Conservation (phyloP, 148 eudicot species). For the Suaeda aralocaspica region DNA sequence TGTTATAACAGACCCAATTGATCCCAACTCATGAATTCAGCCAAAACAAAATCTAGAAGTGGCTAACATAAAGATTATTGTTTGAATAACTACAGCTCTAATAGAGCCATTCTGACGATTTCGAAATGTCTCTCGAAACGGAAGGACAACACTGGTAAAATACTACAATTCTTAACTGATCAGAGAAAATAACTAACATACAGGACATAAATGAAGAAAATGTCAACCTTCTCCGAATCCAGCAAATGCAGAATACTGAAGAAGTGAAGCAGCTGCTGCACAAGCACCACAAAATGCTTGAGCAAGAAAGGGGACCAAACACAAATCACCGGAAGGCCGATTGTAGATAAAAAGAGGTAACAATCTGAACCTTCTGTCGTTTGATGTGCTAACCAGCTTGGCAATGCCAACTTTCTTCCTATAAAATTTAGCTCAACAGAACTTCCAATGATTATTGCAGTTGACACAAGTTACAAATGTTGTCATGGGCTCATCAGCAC, state of each 20-base stretch:
- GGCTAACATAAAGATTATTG: not conserved
- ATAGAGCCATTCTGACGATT: constrained; percentile 3
- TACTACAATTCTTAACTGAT: not conserved
- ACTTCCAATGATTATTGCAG: constrained; percentile 76
- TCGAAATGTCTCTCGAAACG: not conserved
- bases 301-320: not conserved
- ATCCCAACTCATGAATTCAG: not conserved
- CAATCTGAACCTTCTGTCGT: not conserved
- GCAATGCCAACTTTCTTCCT: not conserved
- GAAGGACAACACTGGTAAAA: not conserved
- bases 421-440: constrained; percentile 34
- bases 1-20: not conserved
- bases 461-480: constrained; percentile 70
- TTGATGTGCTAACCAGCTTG: not conserved
- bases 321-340: not conserved
- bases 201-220: not conserved
- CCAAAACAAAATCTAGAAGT: not conserved
- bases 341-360: not conserved
- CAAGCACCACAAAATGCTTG: not conserved
- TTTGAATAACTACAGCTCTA: not conserved
- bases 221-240: constrained; percentile 7
- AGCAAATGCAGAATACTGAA: constrained; percentile 6
- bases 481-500: constrained; percentile 82
- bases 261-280: not conserved
- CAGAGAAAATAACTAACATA: constrained; percentile 6